phyloP scores from a whole-genome alignment of 1,139 yeast species.

The Martiniozyma asiatica region DNA sequence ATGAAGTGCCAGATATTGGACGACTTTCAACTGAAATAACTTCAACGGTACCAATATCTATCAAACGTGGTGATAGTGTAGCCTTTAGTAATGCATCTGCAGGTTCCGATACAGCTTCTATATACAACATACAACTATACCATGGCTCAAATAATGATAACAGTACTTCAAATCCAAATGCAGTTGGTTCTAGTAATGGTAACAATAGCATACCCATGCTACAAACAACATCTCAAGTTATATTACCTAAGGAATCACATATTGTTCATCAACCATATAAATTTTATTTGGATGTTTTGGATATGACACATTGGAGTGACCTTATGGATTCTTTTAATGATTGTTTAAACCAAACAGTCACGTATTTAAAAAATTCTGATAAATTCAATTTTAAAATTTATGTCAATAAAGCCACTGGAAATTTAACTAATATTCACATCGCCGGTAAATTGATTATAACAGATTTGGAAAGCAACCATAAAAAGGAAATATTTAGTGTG shows the following conservation, averaged over 20 bases:
- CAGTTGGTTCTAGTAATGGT: too few species aligned
- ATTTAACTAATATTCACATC: constrained; percentile 35
- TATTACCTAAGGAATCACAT: constrained; percentile 2
- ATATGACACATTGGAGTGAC: constrained; percentile 47
- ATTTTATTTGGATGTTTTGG: constrained; percentile 43
- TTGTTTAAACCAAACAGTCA: constrained; percentile 34
- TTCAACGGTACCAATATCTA: constrained; percentile 9
- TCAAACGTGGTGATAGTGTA: constrained; percentile 6
- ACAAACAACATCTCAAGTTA: neutral
- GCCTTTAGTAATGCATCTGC: neutral
- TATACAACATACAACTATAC: too few species aligned
- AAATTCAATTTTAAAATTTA: constrained; percentile 40
- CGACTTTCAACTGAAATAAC: constrained; percentile 13
- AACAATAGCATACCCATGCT: too few species aligned
- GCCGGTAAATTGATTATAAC: constrained; percentile 41
- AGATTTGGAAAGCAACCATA: constrained; percentile 34
- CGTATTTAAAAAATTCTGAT: constrained; percentile 37
- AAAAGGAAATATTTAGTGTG: constrained; percentile 33
- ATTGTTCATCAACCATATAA: constrained; percentile 6
- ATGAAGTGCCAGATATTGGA: constrained; percentile 17
- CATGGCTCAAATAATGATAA: too few species aligned
- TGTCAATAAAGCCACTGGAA: constrained; percentile 37
- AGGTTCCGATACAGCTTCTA: neutral
- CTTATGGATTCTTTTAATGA: constrained; percentile 34
- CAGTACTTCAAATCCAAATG: neutral